Percentiles rank a stretch among this genome's conserved stretches.
Evolutionary conservation across 306 rosid species (phyloP).

Genomic region (Boehmeria nivea): DNA sequence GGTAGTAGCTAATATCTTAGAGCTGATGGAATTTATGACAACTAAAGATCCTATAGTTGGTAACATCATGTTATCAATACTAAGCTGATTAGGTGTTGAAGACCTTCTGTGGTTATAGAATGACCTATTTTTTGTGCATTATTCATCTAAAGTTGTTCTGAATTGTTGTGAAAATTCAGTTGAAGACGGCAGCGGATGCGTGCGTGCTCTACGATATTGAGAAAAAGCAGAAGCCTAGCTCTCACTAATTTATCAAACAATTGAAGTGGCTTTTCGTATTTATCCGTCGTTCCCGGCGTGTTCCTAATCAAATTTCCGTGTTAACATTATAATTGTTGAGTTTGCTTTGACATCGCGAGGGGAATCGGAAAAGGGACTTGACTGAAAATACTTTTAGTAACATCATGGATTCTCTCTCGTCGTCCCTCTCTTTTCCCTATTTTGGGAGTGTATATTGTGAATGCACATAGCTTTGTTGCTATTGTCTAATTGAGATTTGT

Average conservation of each 20-base stretch:
- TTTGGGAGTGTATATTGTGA: too few species aligned
- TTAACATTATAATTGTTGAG: conserved; percentile 3
- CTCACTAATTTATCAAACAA: not conserved
- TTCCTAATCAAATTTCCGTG: conserved; percentile 3
- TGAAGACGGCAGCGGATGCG: conserved; percentile 80
- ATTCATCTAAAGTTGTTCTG: not conserved
- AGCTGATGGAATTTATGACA: not conserved
- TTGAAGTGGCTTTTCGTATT: not conserved
- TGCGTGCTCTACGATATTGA: conserved; percentile 69
- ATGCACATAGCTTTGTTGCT: not conserved
- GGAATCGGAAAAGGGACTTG: too few species aligned
- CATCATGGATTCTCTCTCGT: not conserved
- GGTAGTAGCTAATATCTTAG: not conserved
- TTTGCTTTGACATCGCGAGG: too few species aligned
- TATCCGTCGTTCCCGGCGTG: not conserved
- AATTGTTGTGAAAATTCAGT: conserved; percentile 35
- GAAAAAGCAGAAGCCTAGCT: conserved; percentile 54
- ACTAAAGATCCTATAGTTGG: not conserved
- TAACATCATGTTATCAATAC: not conserved
- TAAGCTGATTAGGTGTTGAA: not conserved
- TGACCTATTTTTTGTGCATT: not conserved
- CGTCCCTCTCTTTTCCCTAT: too few species aligned
- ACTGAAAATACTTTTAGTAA: too few species aligned
- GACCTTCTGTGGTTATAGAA: not conserved
- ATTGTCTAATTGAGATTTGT: conserved; percentile 4